phyloP scores from a whole-genome alignment of 1,139 yeast genomes.

The Hyphopichia pseudoburtonii region DNA sequence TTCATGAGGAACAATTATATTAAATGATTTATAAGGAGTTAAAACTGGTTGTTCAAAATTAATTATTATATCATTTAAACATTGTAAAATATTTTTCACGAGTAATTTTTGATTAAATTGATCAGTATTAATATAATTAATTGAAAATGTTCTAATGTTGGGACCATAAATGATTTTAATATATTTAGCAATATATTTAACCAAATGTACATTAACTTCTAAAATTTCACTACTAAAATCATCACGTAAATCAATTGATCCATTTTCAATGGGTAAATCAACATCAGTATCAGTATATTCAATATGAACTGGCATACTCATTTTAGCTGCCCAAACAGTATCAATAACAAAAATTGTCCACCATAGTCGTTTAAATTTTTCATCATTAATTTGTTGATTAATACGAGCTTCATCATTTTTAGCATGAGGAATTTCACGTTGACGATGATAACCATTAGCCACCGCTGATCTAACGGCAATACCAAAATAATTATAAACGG shows the following conservation, averaged over 20 bases:
- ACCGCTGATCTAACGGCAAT: slow-evolving; percentile 49
- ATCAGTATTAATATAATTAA: slow-evolving; percentile 42
- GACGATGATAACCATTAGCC: slow-evolving; percentile 46
- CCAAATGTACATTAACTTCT: slow-evolving; percentile 41
- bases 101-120: slow-evolving; percentile 37
- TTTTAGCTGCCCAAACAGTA: slow-evolving; percentile 50
- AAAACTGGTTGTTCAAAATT: slow-evolving; percentile 35
- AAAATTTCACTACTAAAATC: slow-evolving; percentile 30
- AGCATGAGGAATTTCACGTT: slow-evolving; percentile 15
- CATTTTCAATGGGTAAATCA: slow-evolving; percentile 42
- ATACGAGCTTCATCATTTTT: slow-evolving; percentile 11
- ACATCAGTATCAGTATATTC: slow-evolving; percentile 52
- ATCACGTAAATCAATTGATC: slow-evolving; percentile 27
- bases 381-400: slow-evolving; percentile 14
- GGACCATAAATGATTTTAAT: slow-evolving; percentile 36
- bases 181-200: slow-evolving; percentile 36
- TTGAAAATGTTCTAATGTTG: slow-evolving; percentile 36
- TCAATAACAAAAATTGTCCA: slow-evolving; percentile 56
- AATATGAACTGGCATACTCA: slow-evolving; percentile 46
- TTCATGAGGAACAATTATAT: slow-evolving; percentile 20
- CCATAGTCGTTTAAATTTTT: slow-evolving; percentile 50
- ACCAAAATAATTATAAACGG: slow-evolving; percentile 51
- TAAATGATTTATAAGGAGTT: slow-evolving; percentile 20
- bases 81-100: slow-evolving; percentile 29
- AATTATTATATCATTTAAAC: slow-evolving; percentile 27